Percentiles rank a stretch among this genome's conserved stretches.
Conservation (phyloP, 2,329 filamentous ascomycete species). For the Simplicillium sp. region DNA sequence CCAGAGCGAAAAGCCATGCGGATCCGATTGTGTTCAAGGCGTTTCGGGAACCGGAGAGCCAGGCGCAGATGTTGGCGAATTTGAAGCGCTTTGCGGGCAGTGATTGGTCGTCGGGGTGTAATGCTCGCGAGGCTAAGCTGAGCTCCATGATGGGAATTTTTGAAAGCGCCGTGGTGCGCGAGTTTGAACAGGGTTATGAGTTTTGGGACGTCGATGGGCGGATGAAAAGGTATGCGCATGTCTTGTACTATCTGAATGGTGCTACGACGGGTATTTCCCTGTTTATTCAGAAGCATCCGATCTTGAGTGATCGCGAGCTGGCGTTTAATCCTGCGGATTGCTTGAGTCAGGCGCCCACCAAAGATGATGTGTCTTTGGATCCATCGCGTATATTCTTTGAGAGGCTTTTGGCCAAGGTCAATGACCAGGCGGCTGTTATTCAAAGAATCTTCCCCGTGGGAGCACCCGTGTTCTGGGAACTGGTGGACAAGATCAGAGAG, state of each 20-base stretch:
- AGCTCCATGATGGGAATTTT: conserved; percentile 71
- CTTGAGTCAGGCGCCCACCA: conserved; percentile 51
- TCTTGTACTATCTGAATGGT: conserved; percentile 74
- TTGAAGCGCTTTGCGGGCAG: conserved; percentile 68
- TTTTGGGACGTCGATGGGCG: conserved; percentile 78
- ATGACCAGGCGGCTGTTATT: conserved; percentile 74
- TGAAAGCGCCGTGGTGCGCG: conserved; percentile 78
- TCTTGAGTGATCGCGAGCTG: conserved; percentile 65
- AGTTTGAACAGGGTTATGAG: conserved; percentile 90
- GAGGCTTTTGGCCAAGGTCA: conserved; percentile 61
- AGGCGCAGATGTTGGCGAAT: conserved; percentile 82
- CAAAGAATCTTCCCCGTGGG: conserved; percentile 71
- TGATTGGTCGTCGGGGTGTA: conserved; percentile 70
- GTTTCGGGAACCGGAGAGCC: conserved; percentile 80
- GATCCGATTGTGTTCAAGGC: conserved; percentile 79
- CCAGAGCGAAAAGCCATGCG: conserved; percentile 59
- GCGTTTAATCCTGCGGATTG: conserved; percentile 68
- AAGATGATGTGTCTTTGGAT: conserved; percentile 64
- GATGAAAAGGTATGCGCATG: conserved; percentile 84
- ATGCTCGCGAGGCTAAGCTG: conserved; percentile 61
- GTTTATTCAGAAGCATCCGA: conserved; percentile 80
- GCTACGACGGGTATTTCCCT: conserved; percentile 70
- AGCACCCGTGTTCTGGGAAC: conserved; percentile 61
- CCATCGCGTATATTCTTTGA: conserved; percentile 78
- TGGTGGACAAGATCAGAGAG: conserved; percentile 75